Evolutionary conservation across 192 early-diverging fungal species (phyloP).

Genomic region (Allomyces arbusculus): DNA sequence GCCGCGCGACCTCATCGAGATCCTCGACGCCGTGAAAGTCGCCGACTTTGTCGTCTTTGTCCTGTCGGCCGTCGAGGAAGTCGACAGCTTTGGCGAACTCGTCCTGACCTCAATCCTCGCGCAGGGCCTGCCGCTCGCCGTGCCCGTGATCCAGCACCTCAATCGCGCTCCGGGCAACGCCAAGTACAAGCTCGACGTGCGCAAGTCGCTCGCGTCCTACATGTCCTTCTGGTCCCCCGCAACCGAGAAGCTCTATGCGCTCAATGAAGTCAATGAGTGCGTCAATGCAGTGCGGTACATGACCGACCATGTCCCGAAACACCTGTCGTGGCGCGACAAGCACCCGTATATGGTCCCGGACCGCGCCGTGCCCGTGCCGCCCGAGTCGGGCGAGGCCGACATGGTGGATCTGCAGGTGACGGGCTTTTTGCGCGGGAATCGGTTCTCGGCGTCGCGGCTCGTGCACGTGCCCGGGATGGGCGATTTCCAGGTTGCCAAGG

Average conservation of each 20-base stretch:
- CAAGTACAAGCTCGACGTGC: conserved; percentile 42
- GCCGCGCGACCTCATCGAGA: conserved; percentile 55
- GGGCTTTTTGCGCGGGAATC: conserved; percentile 65
- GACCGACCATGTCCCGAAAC: conserved; percentile 53
- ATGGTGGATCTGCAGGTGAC: conserved; percentile 51
- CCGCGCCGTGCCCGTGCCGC: conserved; percentile 34
- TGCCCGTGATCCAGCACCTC: conserved; percentile 54
- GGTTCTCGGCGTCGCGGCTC: conserved; percentile 74
- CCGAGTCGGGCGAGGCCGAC: conserved; percentile 21
- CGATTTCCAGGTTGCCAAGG: conserved; percentile 74
- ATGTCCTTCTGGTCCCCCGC: conserved; percentile 77
- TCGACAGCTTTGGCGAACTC: conserved; percentile 78
- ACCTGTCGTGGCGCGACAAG: conserved; percentile 64
- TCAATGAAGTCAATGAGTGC: conserved; percentile 33
- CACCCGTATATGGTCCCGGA: conserved; percentile 79
- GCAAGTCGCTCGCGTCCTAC: conserved; percentile 67
- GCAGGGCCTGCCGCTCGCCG: conserved; percentile 61
- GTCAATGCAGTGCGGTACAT: conserved; percentile 53
- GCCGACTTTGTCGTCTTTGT: conserved; percentile 78
- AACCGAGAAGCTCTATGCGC: conserved; percentile 43
- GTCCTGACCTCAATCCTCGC: conserved; percentile 64
- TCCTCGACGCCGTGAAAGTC: conserved; percentile 74
- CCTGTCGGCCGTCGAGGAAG: conserved; percentile 72
- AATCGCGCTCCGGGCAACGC: conserved; percentile 33
- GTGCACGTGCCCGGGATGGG: conserved; percentile 83